phyloP scores from a whole-genome alignment of 129 eudicot genomes.

The Escallonia rubra region DNA sequence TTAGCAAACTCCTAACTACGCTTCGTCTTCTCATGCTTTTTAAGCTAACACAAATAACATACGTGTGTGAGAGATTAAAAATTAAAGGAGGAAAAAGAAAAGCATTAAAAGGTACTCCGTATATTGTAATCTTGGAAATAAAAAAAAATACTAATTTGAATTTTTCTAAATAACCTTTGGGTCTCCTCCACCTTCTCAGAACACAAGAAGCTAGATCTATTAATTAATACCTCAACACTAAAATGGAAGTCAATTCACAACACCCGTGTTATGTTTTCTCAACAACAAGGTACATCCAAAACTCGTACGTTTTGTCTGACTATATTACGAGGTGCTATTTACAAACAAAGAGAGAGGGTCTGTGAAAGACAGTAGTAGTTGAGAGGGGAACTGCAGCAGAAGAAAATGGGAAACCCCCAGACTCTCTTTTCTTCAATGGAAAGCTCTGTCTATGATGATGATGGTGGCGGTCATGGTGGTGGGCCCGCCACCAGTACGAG shows the following conservation, averaged over 20 bases:
- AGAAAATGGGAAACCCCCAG: slow-evolving; percentile 23
- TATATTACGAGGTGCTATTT: not conserved
- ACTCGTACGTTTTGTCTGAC: slow-evolving; percentile 3
- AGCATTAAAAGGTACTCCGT: too few species aligned
- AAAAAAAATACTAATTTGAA: too few species aligned
- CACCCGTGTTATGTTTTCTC: not conserved
- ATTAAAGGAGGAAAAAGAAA: not conserved
- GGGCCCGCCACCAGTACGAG: slow-evolving; percentile 9
- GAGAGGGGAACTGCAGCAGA: slow-evolving; percentile 26
- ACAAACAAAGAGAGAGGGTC: slow-evolving; percentile 18
- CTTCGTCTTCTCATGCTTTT: too few species aligned
- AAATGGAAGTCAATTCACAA: not conserved
- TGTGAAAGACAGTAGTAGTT: slow-evolving; percentile 31
- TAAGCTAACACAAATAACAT: too few species aligned
- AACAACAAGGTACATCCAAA: not conserved
- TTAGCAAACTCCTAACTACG: too few species aligned
- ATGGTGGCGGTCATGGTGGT: not conserved
- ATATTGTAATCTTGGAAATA: too few species aligned
- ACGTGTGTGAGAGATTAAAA: not conserved
- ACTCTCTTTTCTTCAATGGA: slow-evolving; percentile 1
- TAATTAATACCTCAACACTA: not conserved
- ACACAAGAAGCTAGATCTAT: not conserved
- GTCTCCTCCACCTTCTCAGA: not conserved
- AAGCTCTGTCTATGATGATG: slow-evolving; percentile 7
- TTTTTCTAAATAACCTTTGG: not conserved